These are phyloP conservation scores for Citrus medica DNA, from an alignment of 345 rosid genomes.

Conservation along the genomic window DNA sequence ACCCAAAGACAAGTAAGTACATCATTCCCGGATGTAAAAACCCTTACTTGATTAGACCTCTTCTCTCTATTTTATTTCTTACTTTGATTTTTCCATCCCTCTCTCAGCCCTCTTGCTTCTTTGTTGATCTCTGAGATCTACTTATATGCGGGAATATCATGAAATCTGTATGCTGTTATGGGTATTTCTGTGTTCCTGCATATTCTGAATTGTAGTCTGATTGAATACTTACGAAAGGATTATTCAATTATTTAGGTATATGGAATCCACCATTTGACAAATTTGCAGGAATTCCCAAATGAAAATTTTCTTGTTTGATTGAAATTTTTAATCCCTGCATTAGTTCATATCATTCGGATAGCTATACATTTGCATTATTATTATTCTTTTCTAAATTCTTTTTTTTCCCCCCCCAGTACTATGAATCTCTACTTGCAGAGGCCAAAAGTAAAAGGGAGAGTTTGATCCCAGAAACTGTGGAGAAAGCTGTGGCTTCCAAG, in stretches of 20 bases:
- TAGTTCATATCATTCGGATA: not conserved
- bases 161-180: not conserved
- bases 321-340: not conserved
- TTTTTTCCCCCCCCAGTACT: slow-evolving; percentile 40
- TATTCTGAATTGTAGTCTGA: not conserved
- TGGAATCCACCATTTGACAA: not conserved
- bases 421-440: slow-evolving; percentile 71
- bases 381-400: not conserved
- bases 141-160: not conserved
- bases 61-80: not conserved
- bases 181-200: not conserved
- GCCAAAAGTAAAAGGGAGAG: slow-evolving; percentile 70
- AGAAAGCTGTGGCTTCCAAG: slow-evolving; percentile 51
- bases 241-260: not conserved
- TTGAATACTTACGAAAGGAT: not conserved
- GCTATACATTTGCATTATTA: not conserved
- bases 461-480: slow-evolving; percentile 56
- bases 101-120: not conserved
- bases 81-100: not conserved
- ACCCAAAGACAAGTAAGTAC: slow-evolving; percentile 76
- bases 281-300: not conserved
- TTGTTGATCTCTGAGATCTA: not conserved
- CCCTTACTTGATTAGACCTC: not conserved
- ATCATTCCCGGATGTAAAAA: not conserved
- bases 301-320: not conserved